Percentiles rank a stretch among this genome's conserved stretches.
Evolutionary conservation across 257 asterid species (phyloP).

Genomic region (Solanum tarapatanum): DNA sequence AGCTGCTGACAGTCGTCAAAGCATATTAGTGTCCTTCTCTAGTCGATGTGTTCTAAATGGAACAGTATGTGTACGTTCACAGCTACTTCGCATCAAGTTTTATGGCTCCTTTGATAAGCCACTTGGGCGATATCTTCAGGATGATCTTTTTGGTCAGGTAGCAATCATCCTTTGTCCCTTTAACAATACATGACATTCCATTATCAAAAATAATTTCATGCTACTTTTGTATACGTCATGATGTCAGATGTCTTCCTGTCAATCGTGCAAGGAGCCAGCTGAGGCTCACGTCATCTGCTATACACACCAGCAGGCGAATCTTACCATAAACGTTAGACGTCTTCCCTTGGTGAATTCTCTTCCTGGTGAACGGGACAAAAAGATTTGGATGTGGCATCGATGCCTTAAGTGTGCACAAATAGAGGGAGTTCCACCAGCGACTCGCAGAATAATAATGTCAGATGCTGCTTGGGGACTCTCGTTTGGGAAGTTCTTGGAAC

Average conservation of each 20-base stretch:
- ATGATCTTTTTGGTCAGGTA: constrained; percentile 86
- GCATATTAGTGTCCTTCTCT: constrained; percentile 83
- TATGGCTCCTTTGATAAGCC: constrained; percentile 90
- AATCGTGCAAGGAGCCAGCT: constrained; percentile 74
- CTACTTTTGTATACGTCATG: constrained; percentile 2
- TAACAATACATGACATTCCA: background rate
- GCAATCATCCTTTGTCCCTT: constrained; percentile 1
- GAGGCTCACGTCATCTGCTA: constrained; percentile 86
- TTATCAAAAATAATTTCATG: background rate
- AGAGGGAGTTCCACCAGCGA: constrained; percentile 82
- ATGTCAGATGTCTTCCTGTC: constrained; percentile 56
- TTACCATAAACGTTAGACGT: constrained; percentile 59
- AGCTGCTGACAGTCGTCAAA: constrained; percentile 45
- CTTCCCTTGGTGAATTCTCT: constrained; percentile 44
- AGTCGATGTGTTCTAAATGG: constrained; percentile 63
- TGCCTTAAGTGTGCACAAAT: constrained; percentile 63
- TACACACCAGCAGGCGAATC: constrained; percentile 83
- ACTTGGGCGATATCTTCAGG: constrained; percentile 76
- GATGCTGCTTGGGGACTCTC: constrained; percentile 99
- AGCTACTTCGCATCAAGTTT: constrained; percentile 66
- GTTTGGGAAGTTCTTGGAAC: constrained; percentile 93
- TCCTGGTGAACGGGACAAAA: constrained; percentile 81
- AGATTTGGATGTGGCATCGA: constrained; percentile 99
- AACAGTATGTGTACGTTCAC: constrained; percentile 75
- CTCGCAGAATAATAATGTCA: constrained; percentile 75